These are phyloP conservation scores for Cercospora sp. DNA, from an alignment of 2,329 filamentous ascomycete genomes.

Conservation along the genomic window DNA sequence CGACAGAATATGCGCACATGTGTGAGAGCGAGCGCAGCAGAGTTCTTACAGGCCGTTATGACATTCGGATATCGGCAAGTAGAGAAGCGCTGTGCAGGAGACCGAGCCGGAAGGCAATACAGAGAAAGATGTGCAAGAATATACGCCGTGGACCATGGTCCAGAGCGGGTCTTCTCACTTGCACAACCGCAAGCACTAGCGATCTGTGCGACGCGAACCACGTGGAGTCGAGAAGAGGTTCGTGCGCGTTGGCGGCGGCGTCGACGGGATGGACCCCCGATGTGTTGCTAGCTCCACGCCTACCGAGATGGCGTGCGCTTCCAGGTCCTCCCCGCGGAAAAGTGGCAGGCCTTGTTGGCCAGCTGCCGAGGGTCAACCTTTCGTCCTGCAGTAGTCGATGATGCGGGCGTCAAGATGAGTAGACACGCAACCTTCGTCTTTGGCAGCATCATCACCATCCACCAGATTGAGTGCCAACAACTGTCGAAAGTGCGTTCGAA, in stretches of 20 bases:
- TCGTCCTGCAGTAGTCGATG: not conserved
- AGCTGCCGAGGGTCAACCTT: not conserved
- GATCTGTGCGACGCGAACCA: slow-evolving; percentile 10
- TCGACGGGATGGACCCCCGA: slow-evolving; percentile 1
- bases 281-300: not conserved
- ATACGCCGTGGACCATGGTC: slow-evolving; percentile 6
- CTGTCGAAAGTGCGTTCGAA: not conserved
- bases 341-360: not conserved
- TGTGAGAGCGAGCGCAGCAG: not conserved
- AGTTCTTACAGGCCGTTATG: not conserved
- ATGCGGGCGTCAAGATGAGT: not conserved
- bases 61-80: not conserved
- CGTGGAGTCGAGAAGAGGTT: slow-evolving; percentile 15
- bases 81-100: not conserved
- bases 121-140: slow-evolving; percentile 5
- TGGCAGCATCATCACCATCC: not conserved
- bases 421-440: not conserved
- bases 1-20: not conserved
- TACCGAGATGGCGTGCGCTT: not conserved
- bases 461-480: not conserved
- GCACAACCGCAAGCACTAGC: slow-evolving; percentile 6
- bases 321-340: not conserved
- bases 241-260: not conserved
- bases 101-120: not conserved
- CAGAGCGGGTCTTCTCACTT: slow-evolving; percentile 11